A percentile compares a stretch with the other conserved stretches of the same genome.
Conservation (phyloP, 768 basidiomycete species). For the Auriscalpium microsporum region DNA sequence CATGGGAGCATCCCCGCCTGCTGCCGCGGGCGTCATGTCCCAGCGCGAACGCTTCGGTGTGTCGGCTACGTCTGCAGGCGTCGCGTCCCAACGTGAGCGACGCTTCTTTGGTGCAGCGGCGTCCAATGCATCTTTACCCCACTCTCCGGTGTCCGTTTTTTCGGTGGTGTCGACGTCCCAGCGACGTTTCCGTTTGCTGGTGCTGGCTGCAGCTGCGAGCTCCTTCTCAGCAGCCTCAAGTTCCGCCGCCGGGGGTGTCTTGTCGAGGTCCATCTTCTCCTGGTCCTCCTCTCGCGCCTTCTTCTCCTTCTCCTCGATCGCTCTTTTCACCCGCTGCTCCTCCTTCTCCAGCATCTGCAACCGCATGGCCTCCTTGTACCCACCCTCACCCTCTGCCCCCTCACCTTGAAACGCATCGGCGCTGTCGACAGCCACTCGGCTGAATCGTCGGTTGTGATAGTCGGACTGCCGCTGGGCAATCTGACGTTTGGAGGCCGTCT, state of each 20-base stretch:
- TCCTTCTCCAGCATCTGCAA: slow-evolving; percentile 86
- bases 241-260: slow-evolving; percentile 81
- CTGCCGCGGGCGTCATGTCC: slow-evolving; percentile 83
- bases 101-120: slow-evolving; percentile 80
- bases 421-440: slow-evolving; percentile 73
- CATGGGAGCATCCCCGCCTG: slow-evolving; percentile 51
- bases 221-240: slow-evolving; percentile 66
- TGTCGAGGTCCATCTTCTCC: slow-evolving; percentile 84
- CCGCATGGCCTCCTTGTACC: slow-evolving; percentile 96
- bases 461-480: slow-evolving; percentile 90
- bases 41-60: slow-evolving; percentile 89
- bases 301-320: slow-evolving; percentile 85
- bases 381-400: slow-evolving; percentile 67
- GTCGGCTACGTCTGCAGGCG: slow-evolving; percentile 69
- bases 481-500: slow-evolving; percentile 88
- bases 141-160: slow-evolving; percentile 59
- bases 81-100: slow-evolving; percentile 93
- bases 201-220: slow-evolving; percentile 45
- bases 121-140: slow-evolving; percentile 70
- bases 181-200: slow-evolving; percentile 69
- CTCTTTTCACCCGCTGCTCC: slow-evolving; percentile 72
- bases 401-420: slow-evolving; percentile 73
- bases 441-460: slow-evolving; percentile 89
- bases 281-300: slow-evolving; percentile 61
- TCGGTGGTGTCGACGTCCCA: slow-evolving; percentile 70